Conservation (phyloP, 768 basidiomycete species). For the Xerocomellus chrysenteron region DNA sequence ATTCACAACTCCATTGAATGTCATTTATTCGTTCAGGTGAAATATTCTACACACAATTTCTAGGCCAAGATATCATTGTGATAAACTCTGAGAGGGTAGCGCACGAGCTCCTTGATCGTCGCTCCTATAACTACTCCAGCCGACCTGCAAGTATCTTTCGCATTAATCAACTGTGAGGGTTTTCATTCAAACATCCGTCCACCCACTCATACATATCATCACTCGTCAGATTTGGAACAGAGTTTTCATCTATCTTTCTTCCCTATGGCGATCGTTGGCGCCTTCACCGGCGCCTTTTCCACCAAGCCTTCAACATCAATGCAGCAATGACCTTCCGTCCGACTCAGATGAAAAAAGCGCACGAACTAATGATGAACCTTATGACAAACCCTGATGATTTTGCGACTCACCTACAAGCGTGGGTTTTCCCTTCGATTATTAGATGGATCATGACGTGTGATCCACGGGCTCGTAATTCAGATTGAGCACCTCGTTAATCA, state of each 20-base stretch:
- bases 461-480: neutral
- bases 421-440: neutral
- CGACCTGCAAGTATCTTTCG: conserved; percentile 3
- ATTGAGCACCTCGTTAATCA: conserved; percentile 10
- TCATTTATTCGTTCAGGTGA: conserved; percentile 2
- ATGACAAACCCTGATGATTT: conserved; percentile 21
- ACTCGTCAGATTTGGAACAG: conserved; percentile 11
- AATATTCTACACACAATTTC: conserved; percentile 8
- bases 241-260: conserved; percentile 16
- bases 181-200: neutral
- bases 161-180: conserved; percentile 2
- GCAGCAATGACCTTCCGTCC: conserved; percentile 26
- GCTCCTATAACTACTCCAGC: conserved; percentile 15
- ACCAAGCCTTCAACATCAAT: conserved; percentile 33
- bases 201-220: too few relatives aligned
- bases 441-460: neutral
- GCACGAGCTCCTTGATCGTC: conserved; percentile 8
- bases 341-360: conserved; percentile 30
- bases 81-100: conserved; percentile 16
- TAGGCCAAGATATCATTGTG: conserved; percentile 13
- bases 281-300: conserved; percentile 29
- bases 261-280: conserved; percentile 24
- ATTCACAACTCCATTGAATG: neutral
- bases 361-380: conserved; percentile 29
- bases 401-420: conserved; percentile 17